phyloP scores from a whole-genome alignment of 139 green algal species.

The Chloropicon primus region DNA sequence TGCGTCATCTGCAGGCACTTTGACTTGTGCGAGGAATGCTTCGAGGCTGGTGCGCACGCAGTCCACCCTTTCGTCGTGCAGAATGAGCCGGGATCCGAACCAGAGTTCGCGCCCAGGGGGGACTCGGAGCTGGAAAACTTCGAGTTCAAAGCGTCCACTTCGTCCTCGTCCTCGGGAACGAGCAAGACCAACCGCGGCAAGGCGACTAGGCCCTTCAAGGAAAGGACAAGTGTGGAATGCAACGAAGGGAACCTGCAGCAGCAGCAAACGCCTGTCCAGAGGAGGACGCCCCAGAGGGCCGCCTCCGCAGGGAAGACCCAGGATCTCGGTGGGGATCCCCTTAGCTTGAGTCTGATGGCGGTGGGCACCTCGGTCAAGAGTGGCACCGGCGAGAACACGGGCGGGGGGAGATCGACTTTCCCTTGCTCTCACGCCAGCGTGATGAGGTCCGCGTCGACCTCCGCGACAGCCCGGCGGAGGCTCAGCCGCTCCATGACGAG shows the following conservation, averaged over 20 bases:
- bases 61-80: background rate
- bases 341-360: background rate
- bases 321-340: background rate
- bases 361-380: background rate
- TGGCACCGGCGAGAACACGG: background rate
- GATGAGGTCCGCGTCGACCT: too few relatives aligned
- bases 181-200: too few relatives aligned
- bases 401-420: background rate
- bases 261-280: too few relatives aligned
- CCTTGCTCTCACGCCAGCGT: background rate
- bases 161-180: too few relatives aligned
- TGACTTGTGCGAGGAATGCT: conserved; percentile 34
- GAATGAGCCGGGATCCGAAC: background rate
- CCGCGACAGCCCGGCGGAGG: too few relatives aligned
- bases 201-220: too few relatives aligned
- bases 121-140: background rate
- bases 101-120: background rate
- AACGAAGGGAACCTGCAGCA: too few relatives aligned
- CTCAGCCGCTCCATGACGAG: too few relatives aligned
- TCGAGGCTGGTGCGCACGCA: conserved; percentile 4
- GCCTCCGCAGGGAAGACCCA: too few relatives aligned
- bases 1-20: conserved; percentile 32
- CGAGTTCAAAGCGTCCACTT: background rate
- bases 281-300: too few relatives aligned
- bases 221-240: too few relatives aligned